A percentile compares a stretch with the other conserved stretches of the same genome.
phyloP scores from a whole-genome alignment of 257 asterid species.

The Solanum chiquidenum region DNA sequence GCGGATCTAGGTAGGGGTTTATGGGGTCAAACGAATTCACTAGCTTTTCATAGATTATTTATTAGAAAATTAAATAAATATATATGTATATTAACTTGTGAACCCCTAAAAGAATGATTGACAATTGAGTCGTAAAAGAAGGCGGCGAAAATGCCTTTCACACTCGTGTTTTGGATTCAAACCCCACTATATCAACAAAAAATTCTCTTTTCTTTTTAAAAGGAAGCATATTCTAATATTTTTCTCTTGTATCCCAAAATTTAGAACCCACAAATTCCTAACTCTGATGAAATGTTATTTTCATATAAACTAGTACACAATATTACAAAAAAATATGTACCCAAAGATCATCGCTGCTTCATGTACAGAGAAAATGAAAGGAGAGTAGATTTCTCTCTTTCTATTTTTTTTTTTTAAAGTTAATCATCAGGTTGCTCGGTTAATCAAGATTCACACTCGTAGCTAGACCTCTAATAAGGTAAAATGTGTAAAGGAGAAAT shows the following conservation, averaged over 20 bases:
- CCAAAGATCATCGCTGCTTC: background rate
- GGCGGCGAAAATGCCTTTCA: no score
- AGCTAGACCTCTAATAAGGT: background rate
- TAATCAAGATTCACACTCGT: background rate
- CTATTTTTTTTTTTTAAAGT: background rate
- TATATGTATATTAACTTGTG: no score
- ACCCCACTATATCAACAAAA: no score
- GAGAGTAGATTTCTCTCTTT: background rate
- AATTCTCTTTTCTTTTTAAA: no score
- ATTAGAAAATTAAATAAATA: no score
- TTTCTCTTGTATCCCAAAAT: no score
- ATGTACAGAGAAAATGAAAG: background rate
- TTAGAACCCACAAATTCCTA: no score
- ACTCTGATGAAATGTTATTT: background rate
- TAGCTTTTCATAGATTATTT: no score
- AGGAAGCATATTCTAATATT: no score
- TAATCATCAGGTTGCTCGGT: background rate
- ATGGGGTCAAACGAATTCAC: rapidly evolving
- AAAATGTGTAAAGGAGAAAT: background rate
- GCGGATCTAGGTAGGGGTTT: rapidly evolving
- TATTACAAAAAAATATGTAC: background rate
- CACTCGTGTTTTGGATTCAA: no score
- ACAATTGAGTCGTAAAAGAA: no score
- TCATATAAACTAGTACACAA: background rate
- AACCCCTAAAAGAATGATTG: no score